Conservation (phyloP, 1,284 basidiomycete species). For the Ceratobasidium sp. region DNA sequence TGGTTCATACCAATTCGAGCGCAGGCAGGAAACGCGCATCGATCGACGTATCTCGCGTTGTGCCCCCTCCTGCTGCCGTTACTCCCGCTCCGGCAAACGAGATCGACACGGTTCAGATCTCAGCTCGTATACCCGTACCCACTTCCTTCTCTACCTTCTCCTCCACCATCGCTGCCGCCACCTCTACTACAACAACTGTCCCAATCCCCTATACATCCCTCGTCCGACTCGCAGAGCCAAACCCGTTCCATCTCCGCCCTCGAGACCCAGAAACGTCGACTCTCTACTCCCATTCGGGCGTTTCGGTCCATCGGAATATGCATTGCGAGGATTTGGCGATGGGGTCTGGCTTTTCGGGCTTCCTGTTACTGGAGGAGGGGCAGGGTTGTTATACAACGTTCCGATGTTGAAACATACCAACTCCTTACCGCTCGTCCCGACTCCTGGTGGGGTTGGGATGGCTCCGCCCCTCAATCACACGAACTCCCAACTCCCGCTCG, state of each 20-base stretch:
- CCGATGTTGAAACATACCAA: slow-evolving; percentile 27
- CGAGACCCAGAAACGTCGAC: slow-evolving; percentile 38
- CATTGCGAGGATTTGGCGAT: slow-evolving; percentile 41
- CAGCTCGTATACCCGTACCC: slow-evolving; percentile 13
- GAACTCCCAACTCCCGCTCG: slow-evolving; percentile 31
- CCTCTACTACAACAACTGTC: not conserved
- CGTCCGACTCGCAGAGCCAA: slow-evolving; percentile 37
- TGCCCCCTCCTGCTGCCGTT: not conserved
- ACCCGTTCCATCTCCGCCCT: slow-evolving; percentile 25
- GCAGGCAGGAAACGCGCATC: slow-evolving; percentile 38
- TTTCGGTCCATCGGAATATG: slow-evolving; percentile 32
- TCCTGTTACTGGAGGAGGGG: not conserved
- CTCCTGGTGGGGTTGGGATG: not conserved
- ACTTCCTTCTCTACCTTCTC: not conserved
- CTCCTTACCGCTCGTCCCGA: slow-evolving; percentile 23
- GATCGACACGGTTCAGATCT: slow-evolving; percentile 5
- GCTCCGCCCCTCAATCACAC: slow-evolving; percentile 34
- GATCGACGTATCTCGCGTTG: slow-evolving; percentile 15
- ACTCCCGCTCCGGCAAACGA: slow-evolving; percentile 3
- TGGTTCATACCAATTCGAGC: slow-evolving; percentile 19
- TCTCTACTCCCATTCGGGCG: slow-evolving; percentile 39
- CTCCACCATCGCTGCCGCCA: not conserved
- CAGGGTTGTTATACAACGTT: slow-evolving; percentile 8
- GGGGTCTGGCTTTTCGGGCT: slow-evolving; percentile 41
- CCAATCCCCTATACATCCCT: slow-evolving; percentile 31